phyloP scores from a whole-genome alignment of 306 rosid genomes.

The Lotus japonicus region DNA sequence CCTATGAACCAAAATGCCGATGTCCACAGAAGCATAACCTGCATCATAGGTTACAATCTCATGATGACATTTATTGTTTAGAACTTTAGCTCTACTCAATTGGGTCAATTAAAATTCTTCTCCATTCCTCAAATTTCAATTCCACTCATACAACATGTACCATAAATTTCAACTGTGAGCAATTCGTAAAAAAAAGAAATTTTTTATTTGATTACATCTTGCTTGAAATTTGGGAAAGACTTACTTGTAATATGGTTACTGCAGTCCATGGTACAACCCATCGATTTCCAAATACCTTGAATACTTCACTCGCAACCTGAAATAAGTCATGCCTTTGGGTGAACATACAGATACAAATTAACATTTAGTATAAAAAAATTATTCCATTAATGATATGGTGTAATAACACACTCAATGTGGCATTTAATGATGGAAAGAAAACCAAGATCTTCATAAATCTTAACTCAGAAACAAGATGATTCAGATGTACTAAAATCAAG shows the following conservation, averaged over 20 bases:
- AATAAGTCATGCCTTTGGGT: conserved; percentile 8
- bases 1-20: conserved; percentile 91
- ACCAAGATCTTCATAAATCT: not conserved
- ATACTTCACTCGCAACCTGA: conserved; percentile 54
- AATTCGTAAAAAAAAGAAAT: not conserved
- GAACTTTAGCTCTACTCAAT: not conserved
- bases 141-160: not conserved
- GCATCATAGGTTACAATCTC: conserved; percentile 23
- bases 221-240: conserved; percentile 20
- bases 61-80: not conserved
- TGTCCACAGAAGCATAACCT: conserved; percentile 99
- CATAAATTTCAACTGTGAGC: not conserved
- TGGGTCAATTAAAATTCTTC: not conserved
- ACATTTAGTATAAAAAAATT: not conserved
- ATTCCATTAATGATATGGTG: not conserved
- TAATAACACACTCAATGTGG: not conserved
- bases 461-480: conserved; percentile 6
- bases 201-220: not conserved
- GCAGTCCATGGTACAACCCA: conserved; percentile 97
- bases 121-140: not conserved
- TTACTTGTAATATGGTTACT: conserved; percentile 78
- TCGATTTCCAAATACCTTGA: conserved; percentile 45
- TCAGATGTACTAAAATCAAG: not conserved
- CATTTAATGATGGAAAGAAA: conserved; percentile 7
- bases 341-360: not conserved